Percentiles rank a stretch among this genome's conserved stretches.
Conservation (phyloP, 768 basidiomycete species). For the Boletus rubescentipes region DNA sequence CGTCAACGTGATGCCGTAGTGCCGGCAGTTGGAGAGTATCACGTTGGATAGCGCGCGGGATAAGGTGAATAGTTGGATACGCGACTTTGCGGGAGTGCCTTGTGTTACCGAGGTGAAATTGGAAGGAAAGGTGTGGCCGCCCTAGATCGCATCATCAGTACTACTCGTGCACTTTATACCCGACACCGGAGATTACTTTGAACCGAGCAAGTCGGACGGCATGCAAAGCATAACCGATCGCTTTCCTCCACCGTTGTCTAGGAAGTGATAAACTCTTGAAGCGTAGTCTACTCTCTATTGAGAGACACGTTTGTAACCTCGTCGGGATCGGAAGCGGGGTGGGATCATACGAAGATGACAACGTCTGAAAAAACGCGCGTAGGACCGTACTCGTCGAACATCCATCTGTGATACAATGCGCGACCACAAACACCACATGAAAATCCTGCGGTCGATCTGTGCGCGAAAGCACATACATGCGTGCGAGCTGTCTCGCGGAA, state of each 20-base stretch:
- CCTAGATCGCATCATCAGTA: slow-evolving; percentile 31
- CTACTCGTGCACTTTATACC: neutral
- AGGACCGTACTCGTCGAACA: slow-evolving; percentile 43
- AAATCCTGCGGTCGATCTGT: slow-evolving; percentile 38
- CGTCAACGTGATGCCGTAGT: slow-evolving; percentile 46
- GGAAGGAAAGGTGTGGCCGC: slow-evolving; percentile 53
- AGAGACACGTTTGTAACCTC: slow-evolving; percentile 40
- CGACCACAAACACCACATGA: slow-evolving; percentile 45
- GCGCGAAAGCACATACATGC: slow-evolving; percentile 35
- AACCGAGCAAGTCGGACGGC: slow-evolving; percentile 32
- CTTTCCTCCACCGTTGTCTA: slow-evolving; percentile 44
- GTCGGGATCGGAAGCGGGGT: slow-evolving; percentile 28
- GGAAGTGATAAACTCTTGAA: slow-evolving; percentile 31
- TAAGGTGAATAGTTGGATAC: slow-evolving; percentile 21
- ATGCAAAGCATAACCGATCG: slow-evolving; percentile 41
- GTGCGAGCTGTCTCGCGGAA: slow-evolving; percentile 28
- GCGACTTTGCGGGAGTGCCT: slow-evolving; percentile 42
- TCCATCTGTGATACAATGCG: slow-evolving; percentile 53
- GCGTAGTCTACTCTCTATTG: slow-evolving; percentile 41
- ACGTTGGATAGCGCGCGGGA: slow-evolving; percentile 28
- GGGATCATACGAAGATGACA: slow-evolving; percentile 23
- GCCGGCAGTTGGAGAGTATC: slow-evolving; percentile 40
- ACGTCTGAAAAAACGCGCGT: slow-evolving; percentile 43
- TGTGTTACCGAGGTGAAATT: slow-evolving; percentile 36
- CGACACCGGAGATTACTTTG: slow-evolving; percentile 29